Conservation (phyloP, 176 grass and related monocot genomes). For the Aegilops speltoides region DNA sequence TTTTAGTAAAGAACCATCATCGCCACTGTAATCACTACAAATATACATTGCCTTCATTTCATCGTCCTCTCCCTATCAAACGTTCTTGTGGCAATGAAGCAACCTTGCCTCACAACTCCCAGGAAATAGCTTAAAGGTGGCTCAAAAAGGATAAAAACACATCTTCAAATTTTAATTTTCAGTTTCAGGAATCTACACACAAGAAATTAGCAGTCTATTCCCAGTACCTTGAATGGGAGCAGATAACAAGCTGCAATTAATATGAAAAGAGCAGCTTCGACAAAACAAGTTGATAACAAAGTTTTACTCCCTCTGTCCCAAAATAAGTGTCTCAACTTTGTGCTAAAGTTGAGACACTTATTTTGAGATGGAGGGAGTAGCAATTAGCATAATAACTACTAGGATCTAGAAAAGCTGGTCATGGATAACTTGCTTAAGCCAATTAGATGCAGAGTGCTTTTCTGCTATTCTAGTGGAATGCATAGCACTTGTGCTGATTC, state of each 20-base stretch:
- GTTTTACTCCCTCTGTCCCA: background rate
- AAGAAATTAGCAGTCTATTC: background rate
- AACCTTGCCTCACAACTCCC: background rate
- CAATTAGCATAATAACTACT: background rate
- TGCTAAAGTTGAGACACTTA: no score
- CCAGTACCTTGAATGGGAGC: background rate
- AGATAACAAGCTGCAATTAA: background rate
- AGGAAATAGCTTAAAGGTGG: background rate
- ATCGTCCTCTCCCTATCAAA: background rate
- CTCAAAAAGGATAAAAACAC: background rate
- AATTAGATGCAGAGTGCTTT: background rate
- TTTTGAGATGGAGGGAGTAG: background rate
- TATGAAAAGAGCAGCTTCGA: background rate
- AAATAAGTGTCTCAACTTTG: no score
- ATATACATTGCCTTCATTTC: background rate
- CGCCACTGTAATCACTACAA: background rate
- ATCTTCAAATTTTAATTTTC: conserved; percentile 2
- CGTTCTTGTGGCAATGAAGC: background rate
- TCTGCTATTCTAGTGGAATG: background rate
- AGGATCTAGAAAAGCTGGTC: background rate
- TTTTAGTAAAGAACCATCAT: background rate
- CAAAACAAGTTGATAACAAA: background rate
- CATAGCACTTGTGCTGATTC: background rate
- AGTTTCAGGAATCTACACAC: background rate
- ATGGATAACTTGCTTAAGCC: background rate